Conservation (phyloP, 331 rosid species). For the Cydonia oblonga region DNA sequence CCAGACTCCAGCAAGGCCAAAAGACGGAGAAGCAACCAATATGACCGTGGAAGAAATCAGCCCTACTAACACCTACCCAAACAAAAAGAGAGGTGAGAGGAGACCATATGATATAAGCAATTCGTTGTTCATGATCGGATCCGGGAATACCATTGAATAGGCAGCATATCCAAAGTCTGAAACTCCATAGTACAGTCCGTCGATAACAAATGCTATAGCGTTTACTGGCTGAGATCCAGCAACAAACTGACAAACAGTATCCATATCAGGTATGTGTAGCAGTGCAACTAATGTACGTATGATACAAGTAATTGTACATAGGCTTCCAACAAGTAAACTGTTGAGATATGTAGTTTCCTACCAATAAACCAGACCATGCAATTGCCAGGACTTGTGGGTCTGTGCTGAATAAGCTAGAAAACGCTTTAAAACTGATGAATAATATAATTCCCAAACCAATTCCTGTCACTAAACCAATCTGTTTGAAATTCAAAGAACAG, state of each 20-base stretch:
- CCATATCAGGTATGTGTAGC: constrained; percentile 15
- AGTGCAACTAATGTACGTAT: background rate
- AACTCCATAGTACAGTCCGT: constrained; percentile 88
- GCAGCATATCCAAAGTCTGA: constrained; percentile 87
- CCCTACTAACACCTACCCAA: constrained; percentile 52
- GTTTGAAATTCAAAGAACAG: constrained; percentile 17
- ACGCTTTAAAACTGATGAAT: constrained; percentile 62
- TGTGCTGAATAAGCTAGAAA: constrained; percentile 64
- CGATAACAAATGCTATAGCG: constrained; percentile 89
- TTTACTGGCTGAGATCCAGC: constrained; percentile 95
- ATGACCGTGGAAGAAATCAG: constrained; percentile 53
- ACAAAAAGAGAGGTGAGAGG: background rate
- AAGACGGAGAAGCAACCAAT: constrained; percentile 49
- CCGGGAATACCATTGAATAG: constrained; percentile 65
- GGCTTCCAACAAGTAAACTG: background rate
- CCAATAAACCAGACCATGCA: constrained; percentile 73
- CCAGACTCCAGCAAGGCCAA: constrained; percentile 92
- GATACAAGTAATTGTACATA: background rate
- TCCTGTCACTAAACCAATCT: constrained; percentile 77
- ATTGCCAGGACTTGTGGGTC: constrained; percentile 63
- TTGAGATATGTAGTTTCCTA: constrained; percentile 28
- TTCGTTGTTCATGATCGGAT: background rate
- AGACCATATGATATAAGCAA: background rate
- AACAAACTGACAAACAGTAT: constrained; percentile 48
- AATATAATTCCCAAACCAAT: constrained; percentile 47